A percentile compares a stretch with the other conserved stretches of the same genome.
These are phyloP conservation scores for Boletus rubroflammeus DNA, from an alignment of 768 basidiomycete genomes.

Conservation along the genomic window DNA sequence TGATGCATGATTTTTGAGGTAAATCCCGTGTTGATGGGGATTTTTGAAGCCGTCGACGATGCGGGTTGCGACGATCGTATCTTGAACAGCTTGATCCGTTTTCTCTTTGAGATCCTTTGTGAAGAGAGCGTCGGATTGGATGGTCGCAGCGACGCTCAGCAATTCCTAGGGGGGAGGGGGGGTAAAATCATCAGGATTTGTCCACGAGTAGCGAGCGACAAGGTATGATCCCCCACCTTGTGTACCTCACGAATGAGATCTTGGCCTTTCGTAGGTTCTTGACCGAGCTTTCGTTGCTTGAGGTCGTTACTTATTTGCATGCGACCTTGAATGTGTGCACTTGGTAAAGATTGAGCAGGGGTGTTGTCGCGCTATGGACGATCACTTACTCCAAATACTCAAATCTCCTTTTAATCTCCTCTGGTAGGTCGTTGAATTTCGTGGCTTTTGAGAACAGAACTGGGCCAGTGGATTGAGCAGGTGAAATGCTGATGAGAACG, in stretches of 20 bases:
- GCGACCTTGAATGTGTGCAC: constrained; percentile 70
- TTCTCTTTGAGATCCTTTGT: constrained; percentile 70
- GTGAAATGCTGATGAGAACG: constrained; percentile 24
- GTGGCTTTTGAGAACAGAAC: constrained; percentile 46
- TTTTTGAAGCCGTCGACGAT: constrained; percentile 78
- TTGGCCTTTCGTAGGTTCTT: constrained; percentile 69
- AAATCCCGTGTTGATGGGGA: constrained; percentile 64
- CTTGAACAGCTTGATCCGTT: constrained; percentile 75
- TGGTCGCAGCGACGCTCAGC: constrained; percentile 54
- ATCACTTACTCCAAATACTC: constrained; percentile 66
- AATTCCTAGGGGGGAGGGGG: constrained; percentile 53
- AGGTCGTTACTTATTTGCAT: constrained; percentile 79
- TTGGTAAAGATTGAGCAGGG: constrained; percentile 28
- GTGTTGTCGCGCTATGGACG: background rate
- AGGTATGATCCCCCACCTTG: constrained; percentile 44
- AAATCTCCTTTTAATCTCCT: constrained; percentile 57
- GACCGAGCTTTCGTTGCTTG: constrained; percentile 70
- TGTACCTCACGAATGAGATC: constrained; percentile 64
- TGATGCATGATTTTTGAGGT: constrained; percentile 74
- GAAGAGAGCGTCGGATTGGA: constrained; percentile 62
- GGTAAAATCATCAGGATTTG: background rate
- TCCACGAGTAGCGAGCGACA: background rate
- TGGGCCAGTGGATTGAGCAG: constrained; percentile 28
- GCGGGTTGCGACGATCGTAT: constrained; percentile 71
- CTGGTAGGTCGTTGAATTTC: constrained; percentile 82